phyloP scores from a whole-genome alignment of 2,329 filamentous ascomycete species.

The Phyllosticta capitalensis region DNA sequence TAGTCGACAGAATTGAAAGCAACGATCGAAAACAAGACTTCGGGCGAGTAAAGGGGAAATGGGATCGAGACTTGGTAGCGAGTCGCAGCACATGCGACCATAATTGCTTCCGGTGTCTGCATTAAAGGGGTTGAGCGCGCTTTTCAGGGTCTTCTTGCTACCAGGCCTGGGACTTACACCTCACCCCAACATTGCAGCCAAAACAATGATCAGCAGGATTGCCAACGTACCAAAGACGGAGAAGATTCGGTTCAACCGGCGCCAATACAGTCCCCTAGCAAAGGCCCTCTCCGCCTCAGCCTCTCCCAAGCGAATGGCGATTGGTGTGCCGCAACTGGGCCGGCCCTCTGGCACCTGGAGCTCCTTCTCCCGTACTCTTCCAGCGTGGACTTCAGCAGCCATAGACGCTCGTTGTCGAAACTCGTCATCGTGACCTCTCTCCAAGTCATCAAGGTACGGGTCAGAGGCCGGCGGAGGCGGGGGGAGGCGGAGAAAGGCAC shows the following conservation, averaged over 20 bases:
- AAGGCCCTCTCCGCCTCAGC: neutral
- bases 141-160: too few species aligned
- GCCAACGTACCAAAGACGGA: neutral
- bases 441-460: neutral
- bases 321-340: neutral
- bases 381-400: neutral
- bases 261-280: neutral
- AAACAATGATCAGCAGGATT: neutral
- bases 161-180: too few species aligned
- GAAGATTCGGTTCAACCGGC: neutral
- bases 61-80: too few species aligned
- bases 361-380: neutral
- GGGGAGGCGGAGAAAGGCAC: neutral
- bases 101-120: too few species aligned
- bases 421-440: neutral
- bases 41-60: too few species aligned
- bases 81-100: too few species aligned
- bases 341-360: neutral
- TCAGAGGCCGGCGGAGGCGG: neutral
- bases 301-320: neutral
- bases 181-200: neutral
- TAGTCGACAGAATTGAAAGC: too few species aligned
- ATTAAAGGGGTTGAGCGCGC: neutral
- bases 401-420: neutral
- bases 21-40: too few species aligned